These are phyloP conservation scores for Magnolia changhungtana DNA, from an alignment of 164 flowering plant species.

Conservation along the genomic window DNA sequence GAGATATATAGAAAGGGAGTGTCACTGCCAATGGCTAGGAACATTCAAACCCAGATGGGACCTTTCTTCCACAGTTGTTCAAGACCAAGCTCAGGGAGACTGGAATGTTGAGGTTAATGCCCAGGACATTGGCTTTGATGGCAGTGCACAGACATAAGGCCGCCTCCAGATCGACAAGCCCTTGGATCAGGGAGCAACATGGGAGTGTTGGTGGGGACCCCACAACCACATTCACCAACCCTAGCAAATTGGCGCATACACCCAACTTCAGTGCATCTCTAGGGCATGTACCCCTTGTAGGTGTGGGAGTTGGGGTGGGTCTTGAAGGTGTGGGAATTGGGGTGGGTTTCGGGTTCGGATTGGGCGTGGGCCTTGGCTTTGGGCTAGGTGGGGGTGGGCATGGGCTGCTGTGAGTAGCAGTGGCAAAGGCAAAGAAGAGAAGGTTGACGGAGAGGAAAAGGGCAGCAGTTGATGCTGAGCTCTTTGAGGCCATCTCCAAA, in stretches of 20 bases:
- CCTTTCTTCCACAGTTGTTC: slow-evolving; percentile 45
- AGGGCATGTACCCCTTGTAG: slow-evolving; percentile 38
- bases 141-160: slow-evolving; percentile 72
- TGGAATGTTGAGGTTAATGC: slow-evolving; percentile 49
- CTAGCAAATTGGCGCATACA: slow-evolving; percentile 52
- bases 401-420: slow-evolving; percentile 29
- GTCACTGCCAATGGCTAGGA: slow-evolving; percentile 12
- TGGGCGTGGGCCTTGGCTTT: background rate
- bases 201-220: slow-evolving; percentile 49
- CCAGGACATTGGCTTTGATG: slow-evolving; percentile 53
- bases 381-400: background rate
- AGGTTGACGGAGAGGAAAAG: slow-evolving; percentile 53
- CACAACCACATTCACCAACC: slow-evolving; percentile 29
- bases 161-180: slow-evolving; percentile 61
- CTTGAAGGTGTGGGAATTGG: slow-evolving; percentile 7
- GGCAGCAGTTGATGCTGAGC: slow-evolving; percentile 21
- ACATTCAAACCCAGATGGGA: slow-evolving; percentile 49
- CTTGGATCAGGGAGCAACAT: slow-evolving; percentile 57
- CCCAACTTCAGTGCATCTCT: slow-evolving; percentile 57
- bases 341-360: slow-evolving; percentile 18
- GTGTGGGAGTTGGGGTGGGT: slow-evolving; percentile 12
- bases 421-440: slow-evolving; percentile 53
- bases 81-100: slow-evolving; percentile 58
- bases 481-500: slow-evolving; percentile 45
- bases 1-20: no score